Evolutionary conservation across 2,329 filamentous ascomycete species (phyloP), one percentile per base, ranked within the genome.

Genomic region (Pyricularia pennisetigena): DNA sequence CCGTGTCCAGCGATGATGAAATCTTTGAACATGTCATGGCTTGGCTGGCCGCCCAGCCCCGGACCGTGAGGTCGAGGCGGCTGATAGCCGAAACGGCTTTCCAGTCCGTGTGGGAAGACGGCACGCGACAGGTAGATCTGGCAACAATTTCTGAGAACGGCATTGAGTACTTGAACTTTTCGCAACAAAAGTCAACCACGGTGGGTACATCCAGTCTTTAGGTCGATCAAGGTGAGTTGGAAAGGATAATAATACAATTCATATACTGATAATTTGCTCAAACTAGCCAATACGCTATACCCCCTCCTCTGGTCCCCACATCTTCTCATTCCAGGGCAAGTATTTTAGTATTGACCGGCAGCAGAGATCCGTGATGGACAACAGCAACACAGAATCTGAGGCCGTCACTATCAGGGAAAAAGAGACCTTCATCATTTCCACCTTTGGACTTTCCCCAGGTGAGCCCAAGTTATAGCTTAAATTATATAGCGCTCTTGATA

Each of bases 1-100:
- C 82, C 67, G 79, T 90, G 65, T 80, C 78, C 69, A 83, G 82
- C 69, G 80, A 80, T 62, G 87, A 90, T 72, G 82, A 85, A 68
- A 86, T 88, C 29, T 88, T 87, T 72, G 67, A 74, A 2, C 83
- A 88, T 67, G 72, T 89, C 65, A 86, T 88, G 79, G 81, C 83
- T 67, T 89, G 84, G 79, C 79, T 88, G 9, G 82, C 83, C 0
- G 74, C 80, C 59, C 83, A 88, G 72, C 82, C 83, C 10, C 79
- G 78, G 28, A 81, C 86, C 69, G 79, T 79, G 35, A 81, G 81
- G 64, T 85, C 84, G 57, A 81, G 84, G 16, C 81, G 80, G 8
- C 76, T 88, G 20, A 83, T 82, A 70, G 86, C 85, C 7, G 83
- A 88, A 73, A 88, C 85, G 0, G 79, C 81, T 2, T 81, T 79